These are phyloP conservation scores for Alternaria novae-zelandiae DNA, from an alignment of 2,329 filamentous ascomycete genomes.

Conservation along the genomic window DNA sequence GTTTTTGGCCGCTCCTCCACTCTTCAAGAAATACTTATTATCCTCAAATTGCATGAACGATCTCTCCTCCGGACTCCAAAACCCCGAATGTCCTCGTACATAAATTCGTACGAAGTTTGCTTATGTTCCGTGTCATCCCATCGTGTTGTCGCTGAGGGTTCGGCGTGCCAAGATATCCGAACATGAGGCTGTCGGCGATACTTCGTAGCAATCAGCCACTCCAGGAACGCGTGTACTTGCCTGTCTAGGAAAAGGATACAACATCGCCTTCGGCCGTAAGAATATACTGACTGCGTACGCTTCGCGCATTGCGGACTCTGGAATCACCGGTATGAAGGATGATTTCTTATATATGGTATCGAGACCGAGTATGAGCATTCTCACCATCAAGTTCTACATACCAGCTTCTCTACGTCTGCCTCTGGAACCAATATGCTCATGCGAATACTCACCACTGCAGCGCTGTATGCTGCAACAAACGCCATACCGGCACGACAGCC, in stretches of 20 bases:
- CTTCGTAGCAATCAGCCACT: background rate
- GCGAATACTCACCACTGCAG: background rate
- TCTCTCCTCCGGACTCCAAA: background rate
- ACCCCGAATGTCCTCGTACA: fast-evolving
- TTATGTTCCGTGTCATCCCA: background rate
- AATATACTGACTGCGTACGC: fast-evolving
- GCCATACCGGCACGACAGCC: background rate
- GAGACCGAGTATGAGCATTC: background rate
- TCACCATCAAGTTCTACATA: background rate
- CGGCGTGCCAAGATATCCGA: background rate
- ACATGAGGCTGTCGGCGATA: background rate
- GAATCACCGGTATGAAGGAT: background rate
- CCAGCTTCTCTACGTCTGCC: background rate
- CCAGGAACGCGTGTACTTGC: background rate
- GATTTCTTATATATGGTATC: background rate
- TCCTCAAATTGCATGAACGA: fast-evolving
- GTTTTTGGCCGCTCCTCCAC: background rate
- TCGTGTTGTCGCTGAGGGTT: background rate
- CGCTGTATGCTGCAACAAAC: background rate
- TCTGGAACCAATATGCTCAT: background rate
- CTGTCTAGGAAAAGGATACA: background rate
- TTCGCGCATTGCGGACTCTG: background rate
- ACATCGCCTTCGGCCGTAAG: fast-evolving
- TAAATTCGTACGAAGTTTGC: background rate
- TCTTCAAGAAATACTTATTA: background rate